Base-by-base conservation (phyloP, 192 early-diverging fungal genomes). In the Mortierella antarctica region DNA sequence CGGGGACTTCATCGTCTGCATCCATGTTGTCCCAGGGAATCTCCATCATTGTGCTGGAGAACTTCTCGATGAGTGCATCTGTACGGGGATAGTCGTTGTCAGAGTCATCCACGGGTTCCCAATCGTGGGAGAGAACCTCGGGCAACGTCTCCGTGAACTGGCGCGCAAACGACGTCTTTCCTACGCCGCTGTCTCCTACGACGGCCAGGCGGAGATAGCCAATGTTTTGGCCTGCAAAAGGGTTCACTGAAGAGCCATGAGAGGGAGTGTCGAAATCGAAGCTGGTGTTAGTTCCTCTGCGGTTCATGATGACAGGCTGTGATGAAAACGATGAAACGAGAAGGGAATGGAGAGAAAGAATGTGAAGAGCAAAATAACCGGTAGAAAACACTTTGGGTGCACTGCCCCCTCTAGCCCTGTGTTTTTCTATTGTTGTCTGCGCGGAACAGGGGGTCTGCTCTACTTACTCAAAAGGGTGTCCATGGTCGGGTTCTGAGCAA, bases 21-120 rank as follows among this genome's bases (percentile, higher is more conserved):
- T 80, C 77, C 77, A 80, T 80, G 55, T 80, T 72, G 49, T 80
- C 70, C 77, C 77, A 80, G 3, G 77, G 77, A 56, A 80, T 80
- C 65, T 80, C 77, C 77, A 80, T 80, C 77, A 80, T 80, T 18
- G 77, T 80, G 42, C 70, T 72, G 15, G 77, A 71, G 44, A 72
- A 67, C 60, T 72, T 80, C 68, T 80, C 77, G 4, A 67, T 42
- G 7, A 80, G 70, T 0, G 53, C 42, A 15, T 72, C 77, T 9
- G 77, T 80, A 11, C 65, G 64, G 12, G 47, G 44, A 14, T 80
- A 80, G 55, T 72, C 77, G 40, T 71, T 70, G 6, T 71, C 70
- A 2, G 63, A 45, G 12, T 60, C 50, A 17, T 52, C 58, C 49
- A 67, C 8, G 1, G 64, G 57, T 7, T 80, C 77, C 77, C 77